Evolutionary conservation across 768 basidiomycete species (phyloP).

Genomic region (Boletus huronensis): DNA sequence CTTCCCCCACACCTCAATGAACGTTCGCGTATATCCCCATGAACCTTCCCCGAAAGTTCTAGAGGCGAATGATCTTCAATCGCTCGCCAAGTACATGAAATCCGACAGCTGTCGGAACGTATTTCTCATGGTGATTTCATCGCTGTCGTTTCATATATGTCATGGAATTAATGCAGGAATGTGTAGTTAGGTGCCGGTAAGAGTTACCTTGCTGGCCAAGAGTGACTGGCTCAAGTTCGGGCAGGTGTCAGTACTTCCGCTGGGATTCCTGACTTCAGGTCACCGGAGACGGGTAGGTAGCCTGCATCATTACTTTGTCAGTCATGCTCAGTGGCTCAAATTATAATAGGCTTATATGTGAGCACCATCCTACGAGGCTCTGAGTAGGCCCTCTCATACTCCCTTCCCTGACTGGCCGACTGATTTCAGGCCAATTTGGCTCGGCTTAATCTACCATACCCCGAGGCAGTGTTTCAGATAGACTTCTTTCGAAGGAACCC

Average conservation of each 20-base stretch:
- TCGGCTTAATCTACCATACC: constrained; percentile 77
- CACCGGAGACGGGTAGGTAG: constrained; percentile 70
- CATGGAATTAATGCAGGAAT: constrained; percentile 1
- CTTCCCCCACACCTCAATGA: constrained; percentile 10
- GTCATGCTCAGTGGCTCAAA: background rate
- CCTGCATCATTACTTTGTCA: background rate
- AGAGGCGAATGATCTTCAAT: constrained; percentile 37
- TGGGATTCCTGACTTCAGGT: constrained; percentile 88
- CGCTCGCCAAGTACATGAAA: constrained; percentile 64
- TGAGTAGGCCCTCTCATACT: background rate
- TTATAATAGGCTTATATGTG: constrained; percentile 27
- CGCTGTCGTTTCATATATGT: background rate
- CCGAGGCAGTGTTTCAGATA: constrained; percentile 95
- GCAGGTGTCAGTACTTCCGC: constrained; percentile 74
- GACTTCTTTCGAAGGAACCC: constrained; percentile 79
- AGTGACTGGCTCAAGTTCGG: background rate
- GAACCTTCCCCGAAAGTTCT: constrained; percentile 22
- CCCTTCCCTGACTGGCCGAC: constrained; percentile 3
- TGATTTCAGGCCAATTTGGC: constrained; percentile 65
- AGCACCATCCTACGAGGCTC: constrained; percentile 2
- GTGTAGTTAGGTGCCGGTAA: constrained; percentile 65
- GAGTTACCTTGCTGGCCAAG: constrained; percentile 11
- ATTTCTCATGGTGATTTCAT: constrained; percentile 60
- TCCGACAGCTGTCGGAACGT: constrained; percentile 65
- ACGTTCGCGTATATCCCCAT: background rate